A percentile compares a stretch with the other conserved stretches of the same genome.
phyloP scores from a whole-genome alignment of 768 basidiomycete species.

The Leccinum barrowsii region DNA sequence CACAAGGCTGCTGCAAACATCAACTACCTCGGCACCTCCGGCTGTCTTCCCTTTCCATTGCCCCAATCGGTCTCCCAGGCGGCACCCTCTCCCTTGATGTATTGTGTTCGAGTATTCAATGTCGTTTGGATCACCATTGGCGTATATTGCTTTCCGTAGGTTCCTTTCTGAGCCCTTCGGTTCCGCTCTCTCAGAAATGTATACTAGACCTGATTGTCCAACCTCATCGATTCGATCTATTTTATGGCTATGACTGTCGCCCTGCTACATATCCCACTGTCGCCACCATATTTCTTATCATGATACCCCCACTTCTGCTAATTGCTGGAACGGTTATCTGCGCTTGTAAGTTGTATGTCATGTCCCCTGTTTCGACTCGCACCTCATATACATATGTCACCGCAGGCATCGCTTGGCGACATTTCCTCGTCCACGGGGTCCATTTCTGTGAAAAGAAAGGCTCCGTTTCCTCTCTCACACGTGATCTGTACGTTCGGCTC shows the following conservation, averaged over 20 bases:
- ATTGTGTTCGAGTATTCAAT: constrained; percentile 43
- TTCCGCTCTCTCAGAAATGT: neutral
- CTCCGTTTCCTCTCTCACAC: constrained; percentile 36
- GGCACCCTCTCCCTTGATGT: constrained; percentile 7
- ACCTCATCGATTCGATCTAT: constrained; percentile 42
- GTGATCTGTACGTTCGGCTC: constrained; percentile 58
- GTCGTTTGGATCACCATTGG: constrained; percentile 52
- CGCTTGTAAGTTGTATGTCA: constrained; percentile 35
- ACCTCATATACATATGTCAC: neutral
- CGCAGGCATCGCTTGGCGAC: constrained; percentile 39
- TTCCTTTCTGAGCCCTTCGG: neutral
- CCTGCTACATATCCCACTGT: constrained; percentile 32
- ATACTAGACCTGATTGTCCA: constrained; percentile 38
- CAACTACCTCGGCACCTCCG: too few species aligned
- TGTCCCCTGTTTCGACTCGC: constrained; percentile 7
- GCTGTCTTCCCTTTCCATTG: too few species aligned
- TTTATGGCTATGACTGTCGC: constrained; percentile 40
- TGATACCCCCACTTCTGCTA: constrained; percentile 35
- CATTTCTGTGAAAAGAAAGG: constrained; percentile 40
- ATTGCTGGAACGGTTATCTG: constrained; percentile 30
- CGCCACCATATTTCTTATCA: constrained; percentile 33
- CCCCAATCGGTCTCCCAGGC: too few species aligned
- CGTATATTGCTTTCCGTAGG: constrained; percentile 60
- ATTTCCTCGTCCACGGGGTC: constrained; percentile 46
- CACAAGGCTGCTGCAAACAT: too few species aligned